Evolutionary conservation across 139 green algal species (phyloP), one percentile per base, ranked within the genome.

Genomic region (Tetratostichococcus sp.): DNA sequence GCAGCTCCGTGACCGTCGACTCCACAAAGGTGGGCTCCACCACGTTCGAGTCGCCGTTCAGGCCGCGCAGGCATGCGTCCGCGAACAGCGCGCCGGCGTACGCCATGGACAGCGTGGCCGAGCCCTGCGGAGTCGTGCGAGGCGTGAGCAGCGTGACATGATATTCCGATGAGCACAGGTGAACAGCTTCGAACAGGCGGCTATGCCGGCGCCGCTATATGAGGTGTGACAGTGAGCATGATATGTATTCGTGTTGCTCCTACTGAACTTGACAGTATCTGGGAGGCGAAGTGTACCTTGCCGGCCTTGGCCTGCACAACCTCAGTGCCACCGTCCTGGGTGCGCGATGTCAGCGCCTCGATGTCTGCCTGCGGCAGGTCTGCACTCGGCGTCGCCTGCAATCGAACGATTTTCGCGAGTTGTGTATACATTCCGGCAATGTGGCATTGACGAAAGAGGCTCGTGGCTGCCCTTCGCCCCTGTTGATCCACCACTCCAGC

Each of bases 241-340:
- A 66, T 30, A 4, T 8, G 8, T 4, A 4, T 26, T n/a, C 4
- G 23, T 31, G 23, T 16, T 16, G 25, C 58, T 8, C 58, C 58
- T 31, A 16, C 17, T 31, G 25, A 66, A 66, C 11, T 8, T 26
- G 58, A n/a, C 25, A 16, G 23, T 28, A 30, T 32, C 32, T 30
- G 30, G 16, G 67, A 11, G 16, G 67, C 32, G 16, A 1, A 25
- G 69, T 32, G 69, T 30, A 86, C 87, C 84, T 90, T 91, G 74
- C 90, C 90, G 32, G 93, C 93, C 92, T 98, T 98, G 70, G 93
- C 93, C 79, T 91, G 78, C 66, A 97, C 93, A 14, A 99, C 96
- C 89, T 99, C 96, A 34, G 96, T 99, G 73, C 96, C 96, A 43
- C 95, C 96, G 74, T 99, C 93, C 90, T 99, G 96, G 26, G 94